Conservation (phyloP, 768 basidiomycete genomes). For the Pholiota microspora region DNA sequence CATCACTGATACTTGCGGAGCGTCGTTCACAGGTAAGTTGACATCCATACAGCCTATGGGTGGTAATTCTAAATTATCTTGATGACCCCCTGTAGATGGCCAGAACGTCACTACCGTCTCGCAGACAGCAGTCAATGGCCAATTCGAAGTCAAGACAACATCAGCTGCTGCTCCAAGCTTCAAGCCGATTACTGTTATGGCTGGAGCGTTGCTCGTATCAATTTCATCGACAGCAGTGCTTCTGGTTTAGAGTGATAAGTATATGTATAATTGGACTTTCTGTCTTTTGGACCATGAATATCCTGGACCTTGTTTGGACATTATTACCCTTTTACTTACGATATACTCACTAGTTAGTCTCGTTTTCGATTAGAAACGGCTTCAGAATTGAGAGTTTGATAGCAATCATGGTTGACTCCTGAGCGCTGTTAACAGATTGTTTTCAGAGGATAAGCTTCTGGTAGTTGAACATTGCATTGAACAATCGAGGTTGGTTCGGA, state of each 20-base stretch:
- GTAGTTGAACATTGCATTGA: too few species aligned
- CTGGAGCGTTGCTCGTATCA: neutral
- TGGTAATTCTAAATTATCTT: constrained; percentile 1
- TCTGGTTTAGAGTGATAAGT: neutral
- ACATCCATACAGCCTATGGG: neutral
- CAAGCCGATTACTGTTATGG: neutral
- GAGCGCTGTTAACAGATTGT: too few species aligned
- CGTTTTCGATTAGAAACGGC: too few species aligned
- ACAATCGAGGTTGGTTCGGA: too few species aligned
- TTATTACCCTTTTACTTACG: too few species aligned
- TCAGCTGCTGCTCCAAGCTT: constrained; percentile 1
- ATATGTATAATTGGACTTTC: neutral
- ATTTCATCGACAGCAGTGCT: neutral
- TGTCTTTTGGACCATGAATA: neutral
- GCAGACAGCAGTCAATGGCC: constrained; percentile 28
- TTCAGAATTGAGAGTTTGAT: too few species aligned
- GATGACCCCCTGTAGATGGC: constrained; percentile 30
- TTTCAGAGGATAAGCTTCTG: too few species aligned
- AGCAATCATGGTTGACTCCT: too few species aligned
- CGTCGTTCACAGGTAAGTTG: constrained; percentile 39
- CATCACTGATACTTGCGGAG: constrained; percentile 36
- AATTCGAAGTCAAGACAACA: constrained; percentile 7
- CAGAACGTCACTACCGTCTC: constrained; percentile 30
- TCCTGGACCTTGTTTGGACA: neutral
- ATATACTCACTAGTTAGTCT: too few species aligned